These are phyloP conservation scores for Brassica incana DNA, from an alignment of 345 rosid species.

Conservation along the genomic window DNA sequence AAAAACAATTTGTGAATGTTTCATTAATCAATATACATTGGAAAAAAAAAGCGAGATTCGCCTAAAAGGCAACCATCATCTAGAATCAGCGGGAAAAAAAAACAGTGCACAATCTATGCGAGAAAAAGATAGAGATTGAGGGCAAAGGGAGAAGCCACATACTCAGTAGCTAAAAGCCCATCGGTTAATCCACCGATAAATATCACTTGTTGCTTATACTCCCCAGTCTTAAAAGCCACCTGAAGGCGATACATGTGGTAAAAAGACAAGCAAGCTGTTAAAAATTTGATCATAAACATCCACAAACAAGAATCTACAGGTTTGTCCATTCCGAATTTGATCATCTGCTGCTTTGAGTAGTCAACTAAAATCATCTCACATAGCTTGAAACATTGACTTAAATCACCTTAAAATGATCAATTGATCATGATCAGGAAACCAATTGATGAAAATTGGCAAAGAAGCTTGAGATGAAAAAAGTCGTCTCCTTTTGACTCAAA, in stretches of 20 bases:
- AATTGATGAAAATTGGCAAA: neutral
- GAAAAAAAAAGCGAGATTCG: neutral
- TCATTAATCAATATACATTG: neutral
- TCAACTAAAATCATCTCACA: slow-evolving; percentile 12
- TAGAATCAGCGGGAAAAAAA: neutral
- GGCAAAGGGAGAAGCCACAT: slow-evolving; percentile 38
- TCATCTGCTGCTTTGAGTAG: slow-evolving; percentile 6
- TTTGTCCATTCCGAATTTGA: neutral
- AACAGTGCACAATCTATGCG: neutral
- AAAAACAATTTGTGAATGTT: neutral
- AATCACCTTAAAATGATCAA: neutral
- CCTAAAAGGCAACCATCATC: neutral
- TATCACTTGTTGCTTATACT: slow-evolving; percentile 81
- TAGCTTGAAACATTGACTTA: neutral
- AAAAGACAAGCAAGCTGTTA: slow-evolving; percentile 16
- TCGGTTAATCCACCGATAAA: slow-evolving; percentile 90
- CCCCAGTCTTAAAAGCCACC: slow-evolving; percentile 97
- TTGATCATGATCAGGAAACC: slow-evolving; percentile 6
- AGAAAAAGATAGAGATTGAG: neutral
- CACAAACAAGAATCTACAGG: neutral
- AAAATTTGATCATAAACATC: neutral
- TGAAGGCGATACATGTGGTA: slow-evolving; percentile 33
- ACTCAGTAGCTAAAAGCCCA: slow-evolving; percentile 91
- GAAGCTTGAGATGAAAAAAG: slow-evolving; percentile 22
- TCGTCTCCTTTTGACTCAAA: slow-evolving; percentile 23